A percentile compares a stretch with the other conserved stretches of the same genome.
phyloP scores from a whole-genome alignment of 805 yeast species.

The Suhomyces tanzawaensis region DNA sequence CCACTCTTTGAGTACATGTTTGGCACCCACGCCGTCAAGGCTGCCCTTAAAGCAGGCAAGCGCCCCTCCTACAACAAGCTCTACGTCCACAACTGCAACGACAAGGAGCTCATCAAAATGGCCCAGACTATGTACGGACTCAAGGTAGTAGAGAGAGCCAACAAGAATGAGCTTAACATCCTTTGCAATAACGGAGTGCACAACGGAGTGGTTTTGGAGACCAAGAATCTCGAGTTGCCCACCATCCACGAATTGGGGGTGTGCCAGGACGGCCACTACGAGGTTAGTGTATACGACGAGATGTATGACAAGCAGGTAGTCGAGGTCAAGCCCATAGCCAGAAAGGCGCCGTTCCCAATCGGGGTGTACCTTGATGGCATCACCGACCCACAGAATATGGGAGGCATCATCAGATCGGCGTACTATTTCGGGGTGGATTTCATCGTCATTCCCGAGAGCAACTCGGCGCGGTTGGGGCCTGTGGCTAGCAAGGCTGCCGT shows the following conservation, averaged over 20 bases:
- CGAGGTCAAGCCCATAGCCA: slow-evolving; percentile 12
- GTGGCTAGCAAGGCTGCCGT: slow-evolving; percentile 77
- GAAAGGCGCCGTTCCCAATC: slow-evolving; percentile 44
- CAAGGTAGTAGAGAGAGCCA: slow-evolving; percentile 30
- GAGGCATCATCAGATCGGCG: slow-evolving; percentile 78
- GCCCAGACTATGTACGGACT: slow-evolving; percentile 44
- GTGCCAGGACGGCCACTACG: slow-evolving; percentile 16
- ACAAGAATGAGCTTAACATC: slow-evolving; percentile 55
- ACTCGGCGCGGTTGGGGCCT: slow-evolving; percentile 74
- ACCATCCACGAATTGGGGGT: slow-evolving; percentile 23
- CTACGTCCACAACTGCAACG: slow-evolving; percentile 42
- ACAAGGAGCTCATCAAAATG: slow-evolving; percentile 43
- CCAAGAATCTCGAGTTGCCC: slow-evolving; percentile 49
- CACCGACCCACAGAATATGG: slow-evolving; percentile 84
- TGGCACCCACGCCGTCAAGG: slow-evolving; percentile 72
- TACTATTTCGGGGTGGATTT: slow-evolving; percentile 83
- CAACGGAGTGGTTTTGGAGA: slow-evolving; percentile 74
- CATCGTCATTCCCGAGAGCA: slow-evolving; percentile 62
- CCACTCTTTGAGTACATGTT: slow-evolving; percentile 56
- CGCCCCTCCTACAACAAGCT: slow-evolving; percentile 54
- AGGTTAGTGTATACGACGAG: slow-evolving; percentile 17
- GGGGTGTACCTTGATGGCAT: slow-evolving; percentile 77
- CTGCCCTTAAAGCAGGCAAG: slow-evolving; percentile 59
- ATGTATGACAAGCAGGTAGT: slow-evolving; percentile 12
- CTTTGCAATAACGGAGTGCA: slow-evolving; percentile 71